Evolutionary conservation across 2,329 filamentous ascomycete species (phyloP), one percentile per base, ranked within the genome.

Genomic region (Lasiodiplodia gonubiensis): DNA sequence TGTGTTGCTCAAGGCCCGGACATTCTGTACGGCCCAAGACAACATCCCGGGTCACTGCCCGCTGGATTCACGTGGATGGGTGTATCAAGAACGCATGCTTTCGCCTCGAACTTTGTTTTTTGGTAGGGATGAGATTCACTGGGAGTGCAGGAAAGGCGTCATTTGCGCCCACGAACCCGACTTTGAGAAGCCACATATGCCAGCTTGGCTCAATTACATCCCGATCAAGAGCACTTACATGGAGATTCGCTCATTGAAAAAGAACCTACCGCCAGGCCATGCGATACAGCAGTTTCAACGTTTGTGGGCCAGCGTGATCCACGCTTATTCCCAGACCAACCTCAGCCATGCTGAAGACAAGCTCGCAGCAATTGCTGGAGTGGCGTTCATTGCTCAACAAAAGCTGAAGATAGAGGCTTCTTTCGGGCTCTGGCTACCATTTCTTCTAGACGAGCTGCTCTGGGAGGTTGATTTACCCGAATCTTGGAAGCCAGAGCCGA

Each of bases 191-290:
- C 39, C 39, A 18, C 39, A 42, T 18, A 18, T 42, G 5, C 1
- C 4, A 2, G 4, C 0, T 8, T 6, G 39, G 39, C 2, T 42
- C 16, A 1, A 0, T 4, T 42, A 42, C 4, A 42, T 0, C 39
- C 39, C 39, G 16, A 7, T 7, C 16, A 42, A 42, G 39, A 3
- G 18, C 0, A 5, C 6, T 5, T 42, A 42, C 16, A 42, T 18
- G 2, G 18, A 0, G 39, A 7, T 42, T n/a, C 16, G 39, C 1
- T n/a, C 39, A n/a, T 7, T 42, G 39, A 4, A 42, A 16, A 8
- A 1, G 4, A 18, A 1, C 4, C 39, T 5, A 7, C 1, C 1
- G 3, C 7, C 39, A 7, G 16, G 4, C 6, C 1, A n/a, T n/a
- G 39, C 39, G 39, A 42, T 42, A 42, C 4, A 18, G 16, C 39